Evolutionary conservation across 1,284 basidiomycete genomes (phyloP), one percentile per base, ranked within the genome.

Genomic region (Lignosus rhinocerotis): DNA sequence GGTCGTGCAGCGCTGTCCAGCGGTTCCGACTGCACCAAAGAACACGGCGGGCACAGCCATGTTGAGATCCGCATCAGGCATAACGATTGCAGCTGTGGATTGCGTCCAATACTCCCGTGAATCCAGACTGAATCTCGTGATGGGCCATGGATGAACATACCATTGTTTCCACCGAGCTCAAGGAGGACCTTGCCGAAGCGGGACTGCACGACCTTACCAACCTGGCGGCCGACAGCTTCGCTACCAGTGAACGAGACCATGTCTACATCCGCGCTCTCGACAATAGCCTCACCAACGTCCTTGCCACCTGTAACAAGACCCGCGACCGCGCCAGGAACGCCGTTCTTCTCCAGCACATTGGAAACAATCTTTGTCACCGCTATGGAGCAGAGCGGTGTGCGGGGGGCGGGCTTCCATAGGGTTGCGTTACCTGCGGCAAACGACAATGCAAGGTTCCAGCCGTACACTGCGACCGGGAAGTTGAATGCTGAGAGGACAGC

Each of bases 141-240:
- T 31, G 21, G 43, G 43, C 6, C 14, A 46, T 19, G 45, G 3
- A 12, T 34, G 36, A n/a, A 58, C 67, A 36, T 70, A 90, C 89
- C 90, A 69, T 97, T 97, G 76, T 98, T 98, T 38, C 96, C 96
- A n/a, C 95, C 95, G 10, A 98, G 80, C 72, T 98, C 96, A 33
- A 98, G 81, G 41, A 96, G 85, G 36, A 86, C 79, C 77, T 96
- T 92, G 47, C 92, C 93, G 73, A 91, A 94, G 67, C 88, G 79
- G 61, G 83, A 86, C 72, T 88, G 90, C 2, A 96, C 94, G 58
- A 80, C 80, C 73, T 85, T 85, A 8, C 92, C 92, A 17, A 98
- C 94, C 60, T 88, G 80, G 58, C 88, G 84, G 14, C 96, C 96
- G 48, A 95, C 88, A 50, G 80, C 78, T 72, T 98, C 96, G 65